Evolutionary conservation across 1,284 basidiomycete genomes (phyloP).

Genomic region (Wallemia hederae): DNA sequence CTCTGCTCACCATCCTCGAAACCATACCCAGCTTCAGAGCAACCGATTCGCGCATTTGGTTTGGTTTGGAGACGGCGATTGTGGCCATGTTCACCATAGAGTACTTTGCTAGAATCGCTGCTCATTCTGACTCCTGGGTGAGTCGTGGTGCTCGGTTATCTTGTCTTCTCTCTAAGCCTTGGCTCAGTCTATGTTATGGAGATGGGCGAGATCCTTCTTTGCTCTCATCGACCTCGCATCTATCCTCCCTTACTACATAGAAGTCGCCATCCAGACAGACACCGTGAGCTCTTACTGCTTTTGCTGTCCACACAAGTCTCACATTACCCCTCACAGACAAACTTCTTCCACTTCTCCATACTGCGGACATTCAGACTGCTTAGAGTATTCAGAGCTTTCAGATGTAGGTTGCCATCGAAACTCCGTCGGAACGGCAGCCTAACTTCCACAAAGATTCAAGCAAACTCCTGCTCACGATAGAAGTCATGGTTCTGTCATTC

Average conservation of each 20-base stretch:
- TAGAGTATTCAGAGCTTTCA: slow-evolving; percentile 61
- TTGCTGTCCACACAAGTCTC: not conserved
- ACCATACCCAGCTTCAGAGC: slow-evolving; percentile 54
- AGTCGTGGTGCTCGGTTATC: not conserved
- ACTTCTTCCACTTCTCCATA: slow-evolving; percentile 64
- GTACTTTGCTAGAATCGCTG: slow-evolving; percentile 19
- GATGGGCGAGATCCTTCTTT: slow-evolving; percentile 28
- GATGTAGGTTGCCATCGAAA: slow-evolving; percentile 32
- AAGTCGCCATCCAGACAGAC: slow-evolving; percentile 50
- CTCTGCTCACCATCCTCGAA: slow-evolving; percentile 50
- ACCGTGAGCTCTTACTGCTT: slow-evolving; percentile 29
- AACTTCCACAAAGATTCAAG: not conserved
- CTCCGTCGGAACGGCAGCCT: slow-evolving; percentile 8
- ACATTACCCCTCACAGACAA: slow-evolving; percentile 23
- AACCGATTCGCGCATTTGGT: slow-evolving; percentile 38
- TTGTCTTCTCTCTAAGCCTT: not conserved
- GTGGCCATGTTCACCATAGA: slow-evolving; percentile 59
- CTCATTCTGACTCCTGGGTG: slow-evolving; percentile 17
- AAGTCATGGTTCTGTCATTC: slow-evolving; percentile 74
- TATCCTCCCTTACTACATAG: slow-evolving; percentile 61
- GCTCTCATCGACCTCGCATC: slow-evolving; percentile 55
- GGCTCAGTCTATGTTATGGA: slow-evolving; percentile 13
- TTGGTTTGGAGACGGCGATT: slow-evolving; percentile 41
- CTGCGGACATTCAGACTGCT: slow-evolving; percentile 42
- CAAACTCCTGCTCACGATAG: slow-evolving; percentile 27